Percentiles rank a stretch among this genome's conserved stretches.
phyloP scores from a whole-genome alignment of 2,329 filamentous ascomycete genomes.

The Gliomastix tumulicola region DNA sequence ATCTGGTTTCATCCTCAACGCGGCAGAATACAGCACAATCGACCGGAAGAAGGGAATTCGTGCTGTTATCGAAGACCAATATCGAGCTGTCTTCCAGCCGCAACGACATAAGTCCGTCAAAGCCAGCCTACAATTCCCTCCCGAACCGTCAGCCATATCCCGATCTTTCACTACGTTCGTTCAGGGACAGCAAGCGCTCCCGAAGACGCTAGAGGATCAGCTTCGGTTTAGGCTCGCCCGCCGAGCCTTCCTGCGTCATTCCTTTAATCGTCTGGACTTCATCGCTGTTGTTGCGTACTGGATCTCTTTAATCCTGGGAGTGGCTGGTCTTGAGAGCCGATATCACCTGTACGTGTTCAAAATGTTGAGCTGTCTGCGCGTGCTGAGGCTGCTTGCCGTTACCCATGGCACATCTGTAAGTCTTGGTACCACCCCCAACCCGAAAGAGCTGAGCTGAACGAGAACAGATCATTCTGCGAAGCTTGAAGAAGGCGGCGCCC shows the following conservation, averaged over 20 bases:
- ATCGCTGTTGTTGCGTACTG: slow-evolving; percentile 92
- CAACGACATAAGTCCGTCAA: slow-evolving; percentile 65
- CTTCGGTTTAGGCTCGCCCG: slow-evolving; percentile 82
- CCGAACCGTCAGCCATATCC: slow-evolving; percentile 58
- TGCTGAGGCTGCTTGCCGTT: slow-evolving; percentile 81
- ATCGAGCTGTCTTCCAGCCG: slow-evolving; percentile 73
- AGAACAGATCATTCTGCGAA: slow-evolving; percentile 76
- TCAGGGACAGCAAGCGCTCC: slow-evolving; percentile 49
- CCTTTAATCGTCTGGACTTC: slow-evolving; percentile 93
- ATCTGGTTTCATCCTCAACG: slow-evolving; percentile 87
- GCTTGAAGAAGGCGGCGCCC: slow-evolving; percentile 91
- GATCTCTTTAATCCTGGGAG: slow-evolving; percentile 73
- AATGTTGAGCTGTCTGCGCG: slow-evolving; percentile 93
- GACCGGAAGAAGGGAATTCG: slow-evolving; percentile 70
- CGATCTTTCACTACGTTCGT: slow-evolving; percentile 77
- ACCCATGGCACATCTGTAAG: slow-evolving; percentile 88
- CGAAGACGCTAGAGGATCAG: slow-evolving; percentile 64
- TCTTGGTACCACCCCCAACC: slow-evolving; percentile 6
- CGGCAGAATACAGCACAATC: slow-evolving; percentile 85
- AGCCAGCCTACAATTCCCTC: slow-evolving; percentile 33
- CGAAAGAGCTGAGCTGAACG: slow-evolving; percentile 5
- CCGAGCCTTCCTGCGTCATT: slow-evolving; percentile 86
- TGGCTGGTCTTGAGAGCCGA: slow-evolving; percentile 60
- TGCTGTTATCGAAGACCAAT: slow-evolving; percentile 69
- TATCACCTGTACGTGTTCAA: slow-evolving; percentile 83